Conservation (phyloP, 2,329 filamentous ascomycete species). For the Didymosphaeria variabile region DNA sequence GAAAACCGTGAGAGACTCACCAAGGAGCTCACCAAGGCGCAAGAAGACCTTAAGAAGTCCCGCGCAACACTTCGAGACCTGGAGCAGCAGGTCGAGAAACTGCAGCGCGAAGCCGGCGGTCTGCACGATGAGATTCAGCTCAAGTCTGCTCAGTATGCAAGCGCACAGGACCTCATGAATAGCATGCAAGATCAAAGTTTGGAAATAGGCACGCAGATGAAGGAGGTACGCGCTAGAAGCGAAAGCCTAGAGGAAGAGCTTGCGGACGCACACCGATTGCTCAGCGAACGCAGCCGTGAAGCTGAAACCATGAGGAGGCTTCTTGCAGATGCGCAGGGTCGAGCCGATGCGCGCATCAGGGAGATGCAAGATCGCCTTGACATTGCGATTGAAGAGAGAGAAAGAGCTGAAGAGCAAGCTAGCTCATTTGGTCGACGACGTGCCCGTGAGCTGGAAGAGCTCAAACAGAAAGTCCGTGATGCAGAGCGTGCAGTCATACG, state of each 20-base stretch:
- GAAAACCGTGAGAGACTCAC: slow-evolving; percentile 76
- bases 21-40: slow-evolving; percentile 74
- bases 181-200: slow-evolving; percentile 93
- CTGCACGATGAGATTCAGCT: slow-evolving; percentile 83
- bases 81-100: slow-evolving; percentile 75
- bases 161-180: slow-evolving; percentile 82
- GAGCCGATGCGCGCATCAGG: slow-evolving; percentile 80
- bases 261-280: slow-evolving; percentile 82
- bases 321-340: slow-evolving; percentile 83
- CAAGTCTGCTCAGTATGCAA: slow-evolving; percentile 85
- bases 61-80: slow-evolving; percentile 72
- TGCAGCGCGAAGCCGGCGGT: slow-evolving; percentile 72
- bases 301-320: slow-evolving; percentile 93
- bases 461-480: slow-evolving; percentile 80
- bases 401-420: slow-evolving; percentile 90
- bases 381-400: slow-evolving; percentile 89
- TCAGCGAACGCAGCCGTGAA: slow-evolving; percentile 88
- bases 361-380: slow-evolving; percentile 93
- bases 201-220: slow-evolving; percentile 89
- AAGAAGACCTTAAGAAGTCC: slow-evolving; percentile 71
- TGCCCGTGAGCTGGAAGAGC: slow-evolving; percentile 85
- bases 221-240: slow-evolving; percentile 82
- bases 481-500: slow-evolving; percentile 79
- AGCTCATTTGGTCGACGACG: slow-evolving; percentile 78
- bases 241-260: slow-evolving; percentile 94